Base-by-base conservation (phyloP, 768 basidiomycete species). In the Kwoniella sp. region DNA sequence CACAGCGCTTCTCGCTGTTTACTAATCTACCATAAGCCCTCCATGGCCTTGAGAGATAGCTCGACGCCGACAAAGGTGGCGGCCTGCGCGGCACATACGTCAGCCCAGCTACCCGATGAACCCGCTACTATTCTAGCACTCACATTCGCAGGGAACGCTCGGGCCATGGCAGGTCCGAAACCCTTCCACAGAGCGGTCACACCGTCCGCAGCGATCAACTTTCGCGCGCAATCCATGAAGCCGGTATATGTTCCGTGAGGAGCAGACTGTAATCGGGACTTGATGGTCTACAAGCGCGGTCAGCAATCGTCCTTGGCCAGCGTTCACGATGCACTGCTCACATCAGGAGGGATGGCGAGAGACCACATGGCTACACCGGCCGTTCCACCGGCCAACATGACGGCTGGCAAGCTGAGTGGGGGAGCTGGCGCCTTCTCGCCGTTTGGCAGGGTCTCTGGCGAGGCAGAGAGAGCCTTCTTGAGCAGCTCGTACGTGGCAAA, bases 291-390 rank as follows among this genome's bases (percentile, higher is more conserved):
- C 12, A 17, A 34, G 5, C 6, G 14, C 15, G 14, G 34, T 12
- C 26, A 31, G 4, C 10, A 33, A 25, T 32, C 10, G 20, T 32
- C 38, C 52, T 39, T 12, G 17, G 25, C n/a, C 47, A 31, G 26
- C 37, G 31, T 8, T 31, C 25, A 42, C 33, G 28, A 42, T 7
- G 27, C 3, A 14, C 9, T 22, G 78, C 87, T 59, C 67, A 90
- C 92, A 73, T 99, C 93, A 39, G 93, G 92, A 41, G 95, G 95
- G 62, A 99, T 95, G 22, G 89, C 93, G 62, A 98, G 79, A 15
- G 87, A 79, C 95, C 95, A 99, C 95, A 99, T 98, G 31, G 91
- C 91, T 4, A 98, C 82, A 62, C 95, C 95, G 1, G 95, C 95
- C 33, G 82, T 84, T 46, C 92, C 95, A 60, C 95, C 95, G 45